Evolutionary conservation across 202 grass and related monocot species (phyloP).

Genomic region (Panicum hallii): DNA sequence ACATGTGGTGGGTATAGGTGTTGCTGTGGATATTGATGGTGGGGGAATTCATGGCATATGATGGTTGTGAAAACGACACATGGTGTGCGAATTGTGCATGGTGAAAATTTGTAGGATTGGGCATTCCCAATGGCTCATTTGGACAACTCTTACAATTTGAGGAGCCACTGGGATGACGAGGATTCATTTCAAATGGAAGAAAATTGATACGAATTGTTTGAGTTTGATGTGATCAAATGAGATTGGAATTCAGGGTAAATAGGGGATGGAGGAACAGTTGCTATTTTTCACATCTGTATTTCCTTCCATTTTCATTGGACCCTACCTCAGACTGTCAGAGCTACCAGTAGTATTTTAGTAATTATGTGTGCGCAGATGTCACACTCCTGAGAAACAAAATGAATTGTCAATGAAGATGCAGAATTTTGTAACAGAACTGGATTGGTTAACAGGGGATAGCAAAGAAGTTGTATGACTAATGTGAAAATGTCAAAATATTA

Average conservation of each 20-base stretch:
- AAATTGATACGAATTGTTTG: neutral
- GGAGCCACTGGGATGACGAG: neutral
- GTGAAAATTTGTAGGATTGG: conserved; percentile 17
- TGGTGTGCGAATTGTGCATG: conserved; percentile 34
- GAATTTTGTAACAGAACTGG: conserved; percentile 3
- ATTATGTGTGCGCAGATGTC: neutral
- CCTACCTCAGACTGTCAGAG: neutral
- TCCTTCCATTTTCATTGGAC: neutral
- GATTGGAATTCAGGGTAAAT: conserved; percentile 5
- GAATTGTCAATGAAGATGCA: neutral
- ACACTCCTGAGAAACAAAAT: conserved; percentile 2
- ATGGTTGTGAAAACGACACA: conserved; percentile 40
- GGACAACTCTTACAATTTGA: conserved; percentile 17
- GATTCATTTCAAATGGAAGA: conserved; percentile 29
- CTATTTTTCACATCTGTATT: neutral
- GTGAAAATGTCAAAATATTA: neutral
- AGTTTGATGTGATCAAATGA: conserved; percentile 35
- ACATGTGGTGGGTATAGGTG: conserved; percentile 38
- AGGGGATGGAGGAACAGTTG: neutral
- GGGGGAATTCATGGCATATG: conserved; percentile 42
- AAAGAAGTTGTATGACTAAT: neutral
- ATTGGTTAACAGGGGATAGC: neutral
- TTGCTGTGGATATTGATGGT: conserved; percentile 40
- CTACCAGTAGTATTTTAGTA: neutral
- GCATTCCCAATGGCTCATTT: neutral